A percentile compares a stretch with the other conserved stretches of the same genome.
These are phyloP conservation scores for Neurospora pannonica DNA, from an alignment of 495 filamentous ascomycete genomes.

Conservation along the genomic window DNA sequence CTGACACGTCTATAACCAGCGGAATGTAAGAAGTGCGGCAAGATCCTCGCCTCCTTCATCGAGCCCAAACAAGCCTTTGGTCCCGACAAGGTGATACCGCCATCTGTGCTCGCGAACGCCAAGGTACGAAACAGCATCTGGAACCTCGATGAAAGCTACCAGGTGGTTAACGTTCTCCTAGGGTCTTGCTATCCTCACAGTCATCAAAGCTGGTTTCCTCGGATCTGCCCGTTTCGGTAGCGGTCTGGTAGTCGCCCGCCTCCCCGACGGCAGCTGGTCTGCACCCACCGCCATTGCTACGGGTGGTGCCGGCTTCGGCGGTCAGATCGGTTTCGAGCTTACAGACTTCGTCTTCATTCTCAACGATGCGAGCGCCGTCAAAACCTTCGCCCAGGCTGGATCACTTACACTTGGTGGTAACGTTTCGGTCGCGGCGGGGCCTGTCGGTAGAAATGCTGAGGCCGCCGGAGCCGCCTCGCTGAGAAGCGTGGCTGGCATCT, in stretches of 20 bases:
- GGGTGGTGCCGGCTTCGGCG: constrained; percentile 86
- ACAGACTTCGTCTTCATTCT: constrained; percentile 99
- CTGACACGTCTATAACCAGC: constrained; percentile 33
- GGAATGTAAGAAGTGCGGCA: constrained; percentile 85
- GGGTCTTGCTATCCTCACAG: constrained; percentile 91
- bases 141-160: neutral
- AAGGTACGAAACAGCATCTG: constrained; percentile 51
- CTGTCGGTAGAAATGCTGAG: constrained; percentile 89
- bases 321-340: constrained; percentile 94
- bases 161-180: constrained; percentile 21
- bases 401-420: constrained; percentile 90
- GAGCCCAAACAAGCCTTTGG: constrained; percentile 92
- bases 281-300: constrained; percentile 88
- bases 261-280: constrained; percentile 88
- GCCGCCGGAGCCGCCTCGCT: constrained; percentile 90
- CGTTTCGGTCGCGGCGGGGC: constrained; percentile 90
- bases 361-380: constrained; percentile 84
- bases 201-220: constrained; percentile 93
- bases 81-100: constrained; percentile 95
- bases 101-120: constrained; percentile 76
- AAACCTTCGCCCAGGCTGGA: constrained; percentile 88
- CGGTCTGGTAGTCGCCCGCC: constrained; percentile 84
- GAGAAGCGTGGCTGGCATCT: constrained; percentile 81
- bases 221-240: constrained; percentile 88
- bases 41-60: constrained; percentile 90